Base-by-base conservation (phyloP, 2,329 filamentous ascomycete species). In the Chalara sp. region DNA sequence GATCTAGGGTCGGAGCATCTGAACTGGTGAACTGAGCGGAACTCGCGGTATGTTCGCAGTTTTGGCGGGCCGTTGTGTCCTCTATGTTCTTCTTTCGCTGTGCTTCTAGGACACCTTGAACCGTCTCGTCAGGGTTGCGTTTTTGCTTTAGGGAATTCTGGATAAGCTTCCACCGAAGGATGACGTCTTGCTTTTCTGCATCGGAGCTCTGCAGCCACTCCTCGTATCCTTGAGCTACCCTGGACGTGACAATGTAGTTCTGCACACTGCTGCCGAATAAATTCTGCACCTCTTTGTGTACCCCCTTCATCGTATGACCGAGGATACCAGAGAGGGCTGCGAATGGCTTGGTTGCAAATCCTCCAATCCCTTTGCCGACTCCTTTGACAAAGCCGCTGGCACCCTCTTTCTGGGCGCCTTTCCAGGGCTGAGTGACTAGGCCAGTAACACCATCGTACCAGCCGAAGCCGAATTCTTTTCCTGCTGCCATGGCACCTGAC, bases 401-500 rank as follows among this genome's bases (percentile, higher is more conserved):
- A 3, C 82, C 82, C 53, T 81, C 78, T 57, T 86, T 80, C 62
- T 77, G 78, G 4, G 79, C 80, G 8, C 82, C 89, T 52, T 78
- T 77, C 6, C 83, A 67, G 0, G 89, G 89, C 57, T 93, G 89
- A 0, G 81, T 91, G 10, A 91, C 77, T 2, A 95, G 70, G 0
- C 89, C 89, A 3, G 88, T 81, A 37, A 92, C 79, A 7, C 88
- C 89, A 61, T 93, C 88, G 63, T 83, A 92, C 32, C 95, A 71
- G 0, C 89, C 88, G 49, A 84, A 78, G 0, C 81, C 84, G 52
- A 92, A 83, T 61, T 88, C 78, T 64, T 86, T 89, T 1, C 86
- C 80, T 5, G 89, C 90, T 44, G 89, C 82, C 54, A 76, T 82
- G 35, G 95, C 67, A 0, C 90, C 90, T 54, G 83, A 87, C 49